Conservation (phyloP, 768 basidiomycete genomes). For the Termitomyces titanicus region DNA sequence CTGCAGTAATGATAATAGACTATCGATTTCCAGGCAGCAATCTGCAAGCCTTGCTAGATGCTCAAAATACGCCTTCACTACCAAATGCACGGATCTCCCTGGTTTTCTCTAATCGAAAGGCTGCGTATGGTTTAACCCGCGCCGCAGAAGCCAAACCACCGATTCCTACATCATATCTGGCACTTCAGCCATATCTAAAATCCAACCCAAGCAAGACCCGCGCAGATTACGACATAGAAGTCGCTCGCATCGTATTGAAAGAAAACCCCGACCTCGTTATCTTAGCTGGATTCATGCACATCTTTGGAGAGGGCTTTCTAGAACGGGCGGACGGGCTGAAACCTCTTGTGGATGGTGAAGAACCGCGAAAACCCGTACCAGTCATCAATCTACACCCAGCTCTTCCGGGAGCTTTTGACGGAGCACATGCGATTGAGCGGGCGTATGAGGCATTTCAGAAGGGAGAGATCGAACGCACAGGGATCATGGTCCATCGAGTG, state of each 20-base stretch:
- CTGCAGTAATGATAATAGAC: neutral
- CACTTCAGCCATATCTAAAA: slow-evolving; percentile 81
- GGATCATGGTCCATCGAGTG: slow-evolving; percentile 93
- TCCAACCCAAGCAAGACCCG: slow-evolving; percentile 68
- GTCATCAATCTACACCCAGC: slow-evolving; percentile 98
- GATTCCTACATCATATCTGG: slow-evolving; percentile 80
- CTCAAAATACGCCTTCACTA: slow-evolving; percentile 68
- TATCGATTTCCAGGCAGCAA: slow-evolving; percentile 69
- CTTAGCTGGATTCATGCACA: slow-evolving; percentile 99
- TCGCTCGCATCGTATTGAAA: slow-evolving; percentile 63
- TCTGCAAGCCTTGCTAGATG: slow-evolving; percentile 94
- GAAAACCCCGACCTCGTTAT: slow-evolving; percentile 81
- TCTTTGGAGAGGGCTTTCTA: slow-evolving; percentile 80
- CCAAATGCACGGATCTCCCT: slow-evolving; percentile 69
- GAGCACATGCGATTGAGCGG: slow-evolving; percentile 85
- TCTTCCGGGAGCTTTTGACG: slow-evolving; percentile 93
- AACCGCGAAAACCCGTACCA: slow-evolving; percentile 44
- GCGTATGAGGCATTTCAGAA: slow-evolving; percentile 86
- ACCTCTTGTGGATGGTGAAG: slow-evolving; percentile 31
- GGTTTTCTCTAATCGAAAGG: slow-evolving; percentile 90
- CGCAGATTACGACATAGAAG: slow-evolving; percentile 80
- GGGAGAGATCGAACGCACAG: slow-evolving; percentile 75
- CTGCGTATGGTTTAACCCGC: slow-evolving; percentile 85
- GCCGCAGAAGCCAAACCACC: slow-evolving; percentile 67
- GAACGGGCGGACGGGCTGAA: slow-evolving; percentile 52